Base-by-base conservation (phyloP, 768 basidiomycete species). In the Erythrobasidium yunnanense region DNA sequence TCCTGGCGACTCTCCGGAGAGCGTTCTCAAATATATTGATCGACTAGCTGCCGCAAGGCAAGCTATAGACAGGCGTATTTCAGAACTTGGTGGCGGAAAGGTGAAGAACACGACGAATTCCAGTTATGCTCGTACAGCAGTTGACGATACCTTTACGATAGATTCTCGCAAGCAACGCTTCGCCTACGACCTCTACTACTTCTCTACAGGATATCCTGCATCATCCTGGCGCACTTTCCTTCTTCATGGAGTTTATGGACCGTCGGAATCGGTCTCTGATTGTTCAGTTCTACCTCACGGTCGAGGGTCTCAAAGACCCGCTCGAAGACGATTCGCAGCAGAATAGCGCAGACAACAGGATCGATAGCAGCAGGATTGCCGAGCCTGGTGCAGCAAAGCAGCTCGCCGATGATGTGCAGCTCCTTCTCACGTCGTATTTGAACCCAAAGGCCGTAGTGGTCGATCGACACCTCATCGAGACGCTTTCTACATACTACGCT, bases 231-330 rank as follows among this genome's bases (percentile, higher is more conserved):
- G 90, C 90, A 0, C 81, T 97, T 1, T 90, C 88, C 1, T 93
- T 95, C 75, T 88, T 93, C 78, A 91, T 96, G 85, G 95, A 99
- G 78, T 95, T 89, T 72, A 92, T 96, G 89, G 95, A 97, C 71
- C 83, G 95, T 15, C 83, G 87, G 6, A 81, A 84, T 67, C 83
- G 87, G 30, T 87, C 91, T 13, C 73, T 88, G 13, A 83, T 90
- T 8, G 89, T 95, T 2, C 93, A 97, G 69, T 99, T 96, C 77
- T 97, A 93, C 93, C 79, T 97, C 1, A 90, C 90, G 0, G 88
- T 96, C 1, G 91, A 99, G 77, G 90, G 89, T 66, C 93, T 97
- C 81, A 96, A 96, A 78, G 90, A 93, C 70, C 95, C 95, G 0
- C 77, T 99, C 27, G 92, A 95, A 75, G 82, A 84, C 1, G 81